Evolutionary conservation across 441 rosid genomes (phyloP), one percentile per base, ranked within the genome.

Genomic region (Kokia cookei): DNA sequence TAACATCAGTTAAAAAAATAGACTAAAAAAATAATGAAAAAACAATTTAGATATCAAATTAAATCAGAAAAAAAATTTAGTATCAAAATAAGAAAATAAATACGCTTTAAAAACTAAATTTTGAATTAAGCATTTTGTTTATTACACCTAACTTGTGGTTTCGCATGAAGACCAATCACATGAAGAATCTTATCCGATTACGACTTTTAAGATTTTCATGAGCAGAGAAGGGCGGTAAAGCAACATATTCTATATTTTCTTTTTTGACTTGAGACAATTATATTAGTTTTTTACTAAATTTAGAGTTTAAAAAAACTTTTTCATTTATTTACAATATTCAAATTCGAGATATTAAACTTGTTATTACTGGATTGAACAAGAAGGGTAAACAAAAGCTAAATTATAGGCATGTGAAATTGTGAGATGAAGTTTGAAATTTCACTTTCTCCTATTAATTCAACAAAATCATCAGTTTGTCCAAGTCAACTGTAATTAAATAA

Each of bases 341-440:
- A 40, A 40, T 40, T 40, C 43, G 2, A 40, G 43, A 40, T 40
- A 40, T 40, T 10, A 7, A 40, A 40, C 8, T 7, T 40, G 43
- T 7, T 7, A 1, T 40, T 40, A 7, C 43, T 40, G 10, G 10
- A 7, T 2, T 10, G 10, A 40, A 4, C 4, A 29, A 29, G 10
- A 40, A 7, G 43, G 42, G 9, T 7, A 48, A 48, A 48, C 17
- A 48, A 48, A 12, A 48, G 53, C n/a, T 48, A 3, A 40, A 48
- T 48, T 48, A 14, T 48, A 48, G n/a, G n/a, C 53, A 48, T 48
- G 53, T 48, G 53, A 48, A 48, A 48, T 15, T 48, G 15, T 11
- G 82, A 85, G 85, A 27, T 91, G 83, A 80, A 78, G 76, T 80
- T 86, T 83, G 78, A 82, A 82, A 72, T 76, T 76, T 76, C 80